phyloP scores from a whole-genome alignment of 805 yeast species.

The Hanseniaspora valbyensis region DNA sequence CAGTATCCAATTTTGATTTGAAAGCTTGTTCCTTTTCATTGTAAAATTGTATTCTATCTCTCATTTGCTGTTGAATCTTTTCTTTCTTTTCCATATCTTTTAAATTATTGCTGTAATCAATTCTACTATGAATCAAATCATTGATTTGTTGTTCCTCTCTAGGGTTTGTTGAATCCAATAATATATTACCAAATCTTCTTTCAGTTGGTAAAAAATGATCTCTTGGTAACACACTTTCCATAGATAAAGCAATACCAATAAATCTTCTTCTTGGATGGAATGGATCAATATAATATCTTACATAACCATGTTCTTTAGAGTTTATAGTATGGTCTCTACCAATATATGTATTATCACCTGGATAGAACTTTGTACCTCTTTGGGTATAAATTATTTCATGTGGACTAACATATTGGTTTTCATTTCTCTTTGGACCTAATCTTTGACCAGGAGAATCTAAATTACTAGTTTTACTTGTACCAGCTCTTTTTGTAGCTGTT shows the following conservation, averaged over 20 bases:
- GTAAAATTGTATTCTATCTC: constrained; percentile 85
- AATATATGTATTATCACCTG: constrained; percentile 82
- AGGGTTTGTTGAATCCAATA: constrained; percentile 23
- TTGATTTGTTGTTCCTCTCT: constrained; percentile 30
- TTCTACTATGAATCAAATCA: constrained; percentile 28
- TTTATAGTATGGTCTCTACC: constrained; percentile 90
- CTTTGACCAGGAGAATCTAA: constrained; percentile 92
- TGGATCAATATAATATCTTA: constrained; percentile 84
- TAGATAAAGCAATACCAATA: constrained; percentile 71
- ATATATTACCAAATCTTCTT: constrained; percentile 65
- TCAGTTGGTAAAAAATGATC: constrained; percentile 83
- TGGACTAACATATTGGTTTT: constrained; percentile 57
- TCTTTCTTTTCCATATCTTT: constrained; percentile 30
- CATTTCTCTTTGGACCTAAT: constrained; percentile 79
- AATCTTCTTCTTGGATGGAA: constrained; percentile 89
- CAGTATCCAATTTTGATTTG: constrained; percentile 67
- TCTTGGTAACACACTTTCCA: constrained; percentile 60
- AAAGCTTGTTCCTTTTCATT: constrained; percentile 86
- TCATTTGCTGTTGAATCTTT: constrained; percentile 70
- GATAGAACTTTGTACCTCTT: constrained; percentile 87
- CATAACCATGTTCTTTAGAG: constrained; percentile 88
- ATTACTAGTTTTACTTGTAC: constrained; percentile 89
- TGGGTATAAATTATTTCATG: constrained; percentile 89
- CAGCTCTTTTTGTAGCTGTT: constrained; percentile 83
- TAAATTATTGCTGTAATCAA: neutral